These are phyloP conservation scores for Coniella vitis DNA, from an alignment of 2,329 filamentous ascomycete genomes.

Conservation along the genomic window DNA sequence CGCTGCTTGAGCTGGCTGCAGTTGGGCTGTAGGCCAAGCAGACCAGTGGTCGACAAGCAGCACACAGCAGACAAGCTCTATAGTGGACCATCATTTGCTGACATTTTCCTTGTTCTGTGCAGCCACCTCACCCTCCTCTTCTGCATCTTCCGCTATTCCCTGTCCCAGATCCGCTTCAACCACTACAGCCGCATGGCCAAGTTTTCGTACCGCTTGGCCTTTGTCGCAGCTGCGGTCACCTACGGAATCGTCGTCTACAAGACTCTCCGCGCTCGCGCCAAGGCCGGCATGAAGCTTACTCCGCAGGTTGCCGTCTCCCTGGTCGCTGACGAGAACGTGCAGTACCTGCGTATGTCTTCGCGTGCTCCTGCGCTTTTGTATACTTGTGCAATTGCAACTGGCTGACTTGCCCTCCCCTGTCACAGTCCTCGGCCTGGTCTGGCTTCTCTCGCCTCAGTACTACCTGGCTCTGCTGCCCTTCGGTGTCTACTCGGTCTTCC, in stretches of 20 bases:
- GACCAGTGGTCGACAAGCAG: not conserved
- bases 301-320: conserved; percentile 56
- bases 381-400: conserved; percentile 12
- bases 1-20: not conserved
- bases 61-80: not conserved
- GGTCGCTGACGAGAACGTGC: conserved; percentile 87
- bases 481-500: conserved; percentile 95
- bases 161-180: conserved; percentile 88
- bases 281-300: conserved; percentile 59
- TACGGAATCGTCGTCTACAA: conserved; percentile 99
- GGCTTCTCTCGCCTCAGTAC: conserved; percentile 87
- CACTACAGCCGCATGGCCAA: conserved; percentile 69
- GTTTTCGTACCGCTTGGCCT: conserved; percentile 84
- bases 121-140: conserved; percentile 85
- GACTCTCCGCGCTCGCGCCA: conserved; percentile 79
- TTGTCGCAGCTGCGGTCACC: conserved; percentile 80
- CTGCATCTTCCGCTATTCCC: conserved; percentile 70
- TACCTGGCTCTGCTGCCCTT: conserved; percentile 88
- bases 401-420: not conserved
- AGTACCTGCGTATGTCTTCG: conserved; percentile 76
- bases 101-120: conserved; percentile 9
- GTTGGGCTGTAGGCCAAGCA: not conserved
- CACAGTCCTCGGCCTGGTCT: conserved; percentile 84
- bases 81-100: not conserved
- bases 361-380: not conserved